These are phyloP conservation scores for Geotrichum histeridarum DNA, from an alignment of 1,139 yeast genomes.

Conservation along the genomic window DNA sequence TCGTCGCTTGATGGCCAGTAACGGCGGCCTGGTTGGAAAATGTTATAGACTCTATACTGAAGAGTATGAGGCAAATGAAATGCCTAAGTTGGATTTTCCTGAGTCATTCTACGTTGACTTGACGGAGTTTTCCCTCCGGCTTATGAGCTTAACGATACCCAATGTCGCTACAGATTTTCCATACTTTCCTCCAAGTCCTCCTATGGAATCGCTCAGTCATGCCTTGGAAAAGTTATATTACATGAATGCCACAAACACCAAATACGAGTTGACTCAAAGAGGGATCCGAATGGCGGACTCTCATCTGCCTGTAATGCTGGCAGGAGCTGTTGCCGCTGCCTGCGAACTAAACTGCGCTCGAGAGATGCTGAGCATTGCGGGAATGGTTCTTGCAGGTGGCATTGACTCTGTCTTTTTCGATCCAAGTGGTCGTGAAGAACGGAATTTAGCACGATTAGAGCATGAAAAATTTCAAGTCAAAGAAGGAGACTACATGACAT, in stretches of 20 bases:
- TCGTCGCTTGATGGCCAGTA: slow-evolving; percentile 51
- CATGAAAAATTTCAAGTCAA: slow-evolving; percentile 66
- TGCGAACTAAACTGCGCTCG: slow-evolving; percentile 51
- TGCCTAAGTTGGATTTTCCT: slow-evolving; percentile 76
- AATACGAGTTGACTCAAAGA: slow-evolving; percentile 67
- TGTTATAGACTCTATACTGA: slow-evolving; percentile 85
- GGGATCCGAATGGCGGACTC: slow-evolving; percentile 74
- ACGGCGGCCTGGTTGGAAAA: slow-evolving; percentile 48
- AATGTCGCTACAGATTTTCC: slow-evolving; percentile 77
- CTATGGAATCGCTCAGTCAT: slow-evolving; percentile 37
- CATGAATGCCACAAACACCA: slow-evolving; percentile 70
- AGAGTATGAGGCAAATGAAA: slow-evolving; percentile 72
- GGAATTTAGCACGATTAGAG: slow-evolving; percentile 52
- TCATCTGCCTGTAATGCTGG: slow-evolving; percentile 18
- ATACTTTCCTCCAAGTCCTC: slow-evolving; percentile 79
- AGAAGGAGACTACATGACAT: slow-evolving; percentile 84
- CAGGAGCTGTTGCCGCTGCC: slow-evolving; percentile 23
- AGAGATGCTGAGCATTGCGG: slow-evolving; percentile 73
- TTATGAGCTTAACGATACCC: slow-evolving; percentile 78
- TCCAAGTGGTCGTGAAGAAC: slow-evolving; percentile 66
- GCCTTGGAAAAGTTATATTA: slow-evolving; percentile 41
- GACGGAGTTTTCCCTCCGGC: slow-evolving; percentile 70
- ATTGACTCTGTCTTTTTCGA: slow-evolving; percentile 71
- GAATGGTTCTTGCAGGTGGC: slow-evolving; percentile 68
- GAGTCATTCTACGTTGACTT: slow-evolving; percentile 75